Base-by-base conservation (phyloP, 2,329 filamentous ascomycete genomes). In the Pezicula radicicola region DNA sequence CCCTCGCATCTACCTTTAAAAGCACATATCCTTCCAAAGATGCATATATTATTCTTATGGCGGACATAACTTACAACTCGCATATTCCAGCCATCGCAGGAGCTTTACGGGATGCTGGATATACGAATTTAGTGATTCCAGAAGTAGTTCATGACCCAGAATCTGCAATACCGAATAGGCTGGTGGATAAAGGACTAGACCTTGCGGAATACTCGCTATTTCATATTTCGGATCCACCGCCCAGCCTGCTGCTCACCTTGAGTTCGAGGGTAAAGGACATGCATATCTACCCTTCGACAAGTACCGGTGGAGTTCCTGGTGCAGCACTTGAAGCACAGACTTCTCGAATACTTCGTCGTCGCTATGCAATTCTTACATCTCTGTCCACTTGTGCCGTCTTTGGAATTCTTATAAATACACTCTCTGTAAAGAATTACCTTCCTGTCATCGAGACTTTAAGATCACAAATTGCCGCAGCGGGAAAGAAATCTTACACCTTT, bases 401-500 rank as follows among this genome's bases (percentile, higher is more conserved):
- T 61, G 94, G 94, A 7, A 96, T 99, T 55, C 76, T 99, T 1
- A 91, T 99, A 70, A 97, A 97, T 70, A 99, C 94, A 0, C 83
- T 99, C 4, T 93, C 88, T 19, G 91, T 97, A 6, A 85, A 87
- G 54, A 95, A 97, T 67, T 97, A 97, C 73, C 79, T 97, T 57
- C 75, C 83, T 13, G 91, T 92, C 0, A 84, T 97, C 39, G 79
- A 87, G 13, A 79, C 87, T 50, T 79, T 97, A 30, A 85, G 88
- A 54, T 69, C 75, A 7, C 81, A 85, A 55, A 96, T 99, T 60
- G 79, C 83, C 0, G 79, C 77, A 0, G 89, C 90, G 0, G 92
- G 91, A 10, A 97, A 97, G 75, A 99, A 97, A 74, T 88, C 84
- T 67, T 99, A 99, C 69, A 90, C 93, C 2, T 90, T 99, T 45